Evolutionary conservation across 106 monocot species (phyloP).

Genomic region (Cymbidium sinense): DNA sequence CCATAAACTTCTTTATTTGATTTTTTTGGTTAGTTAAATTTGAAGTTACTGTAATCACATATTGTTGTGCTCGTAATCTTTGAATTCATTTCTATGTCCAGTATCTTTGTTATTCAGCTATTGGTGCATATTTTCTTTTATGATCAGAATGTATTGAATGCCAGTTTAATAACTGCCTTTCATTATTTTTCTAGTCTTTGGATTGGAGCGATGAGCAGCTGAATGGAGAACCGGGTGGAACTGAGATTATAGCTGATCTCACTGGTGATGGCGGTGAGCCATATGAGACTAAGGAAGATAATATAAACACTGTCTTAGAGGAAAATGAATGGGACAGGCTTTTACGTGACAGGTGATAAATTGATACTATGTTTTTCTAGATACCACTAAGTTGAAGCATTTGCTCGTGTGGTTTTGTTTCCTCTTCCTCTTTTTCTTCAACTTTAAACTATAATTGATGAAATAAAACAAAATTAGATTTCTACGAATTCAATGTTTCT

Average conservation of each 20-base stretch:
- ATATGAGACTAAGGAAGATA: constrained; percentile 56
- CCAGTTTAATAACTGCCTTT: constrained; percentile 6
- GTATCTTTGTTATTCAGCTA: background rate
- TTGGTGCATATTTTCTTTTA: constrained; percentile 1
- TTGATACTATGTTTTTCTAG: no score
- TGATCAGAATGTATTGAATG: background rate
- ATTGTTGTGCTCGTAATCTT: background rate
- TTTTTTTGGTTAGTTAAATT: constrained; percentile 1
- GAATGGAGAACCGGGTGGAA: constrained; percentile 47
- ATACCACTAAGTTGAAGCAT: background rate
- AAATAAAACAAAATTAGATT: background rate
- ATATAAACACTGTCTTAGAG: constrained; percentile 32
- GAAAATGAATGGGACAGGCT: constrained; percentile 97
- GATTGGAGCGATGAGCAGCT: constrained; percentile 87
- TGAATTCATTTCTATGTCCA: background rate
- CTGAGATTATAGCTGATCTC: constrained; percentile 13
- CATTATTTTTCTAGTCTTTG: constrained; percentile 27
- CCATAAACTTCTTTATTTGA: background rate
- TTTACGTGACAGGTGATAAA: constrained; percentile 70
- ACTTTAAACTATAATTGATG: background rate
- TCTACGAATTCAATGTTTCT: background rate
- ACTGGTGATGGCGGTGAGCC: constrained; percentile 39
- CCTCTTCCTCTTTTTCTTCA: background rate
- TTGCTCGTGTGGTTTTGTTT: background rate
- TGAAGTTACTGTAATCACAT: background rate